Percentiles rank a stretch among this genome's conserved stretches.
Evolutionary conservation across 768 basidiomycete species (phyloP).

Genomic region (Tylopilus plumbeoviolaceoides): DNA sequence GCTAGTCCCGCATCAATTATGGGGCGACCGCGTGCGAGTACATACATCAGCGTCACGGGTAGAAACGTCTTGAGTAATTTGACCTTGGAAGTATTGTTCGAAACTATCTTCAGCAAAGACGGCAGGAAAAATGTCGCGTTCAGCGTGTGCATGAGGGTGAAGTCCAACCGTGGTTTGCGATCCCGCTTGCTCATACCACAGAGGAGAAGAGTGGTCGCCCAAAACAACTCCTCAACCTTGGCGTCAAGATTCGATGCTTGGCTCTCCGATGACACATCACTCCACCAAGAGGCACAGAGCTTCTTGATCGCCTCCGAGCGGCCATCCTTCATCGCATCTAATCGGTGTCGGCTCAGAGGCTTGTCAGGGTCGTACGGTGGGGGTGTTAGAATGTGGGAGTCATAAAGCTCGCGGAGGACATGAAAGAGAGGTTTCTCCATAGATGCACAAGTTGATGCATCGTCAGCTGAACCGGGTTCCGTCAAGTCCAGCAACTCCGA

Average conservation of each 20-base stretch:
- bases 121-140: conserved; percentile 50
- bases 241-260: conserved; percentile 25
- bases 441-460: background rate
- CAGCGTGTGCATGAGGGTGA: conserved; percentile 59
- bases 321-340: conserved; percentile 33
- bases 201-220: conserved; percentile 45
- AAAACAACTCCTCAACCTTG: conserved; percentile 49
- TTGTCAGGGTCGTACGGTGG: conserved; percentile 49
- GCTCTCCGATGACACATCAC: conserved; percentile 28
- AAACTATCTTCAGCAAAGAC: conserved; percentile 34
- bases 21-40: conserved; percentile 49
- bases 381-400: conserved; percentile 45
- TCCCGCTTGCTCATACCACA: conserved; percentile 44
- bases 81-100: conserved; percentile 36
- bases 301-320: conserved; percentile 43
- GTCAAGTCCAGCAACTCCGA: conserved; percentile 33
- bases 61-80: conserved; percentile 44
- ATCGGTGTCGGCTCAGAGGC: conserved; percentile 34
- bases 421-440: conserved; percentile 40
- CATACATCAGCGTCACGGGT: conserved; percentile 33
- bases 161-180: conserved; percentile 46
- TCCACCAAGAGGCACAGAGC: conserved; percentile 39
- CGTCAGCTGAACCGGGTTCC: conserved; percentile 1
- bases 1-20: conserved; percentile 44
- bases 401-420: conserved; percentile 48